Conservation (phyloP, 495 filamentous ascomycete genomes). For the Amniculicola lignicola region DNA sequence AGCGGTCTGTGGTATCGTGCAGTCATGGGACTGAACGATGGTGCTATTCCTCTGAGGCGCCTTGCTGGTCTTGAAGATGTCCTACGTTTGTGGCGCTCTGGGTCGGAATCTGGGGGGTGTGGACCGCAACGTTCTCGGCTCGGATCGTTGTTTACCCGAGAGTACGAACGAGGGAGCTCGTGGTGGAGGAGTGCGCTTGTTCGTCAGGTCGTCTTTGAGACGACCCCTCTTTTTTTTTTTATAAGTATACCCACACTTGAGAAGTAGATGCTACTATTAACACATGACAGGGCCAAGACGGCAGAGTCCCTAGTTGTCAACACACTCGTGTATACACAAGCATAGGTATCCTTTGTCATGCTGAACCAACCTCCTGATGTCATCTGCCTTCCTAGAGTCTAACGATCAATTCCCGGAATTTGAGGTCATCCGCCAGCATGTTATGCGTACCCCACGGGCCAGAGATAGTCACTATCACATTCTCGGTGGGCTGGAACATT, state of each 20-base stretch:
- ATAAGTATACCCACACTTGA: slow-evolving; percentile 32
- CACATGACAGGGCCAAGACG: neutral
- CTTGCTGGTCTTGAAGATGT: slow-evolving; percentile 9
- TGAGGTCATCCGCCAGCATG: no score
- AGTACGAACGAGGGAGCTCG: slow-evolving; percentile 11
- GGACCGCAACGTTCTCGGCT: neutral
- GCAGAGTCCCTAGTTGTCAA: neutral
- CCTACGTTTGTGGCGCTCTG: slow-evolving; percentile 7
- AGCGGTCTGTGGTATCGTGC: slow-evolving; percentile 10
- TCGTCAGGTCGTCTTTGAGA: slow-evolving; percentile 21
- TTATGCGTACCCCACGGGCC: no score
- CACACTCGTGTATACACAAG: neutral
- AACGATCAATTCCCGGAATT: no score
- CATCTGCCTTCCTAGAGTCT: no score
- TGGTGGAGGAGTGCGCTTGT: slow-evolving; percentile 9
- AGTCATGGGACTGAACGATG: slow-evolving; percentile 20
- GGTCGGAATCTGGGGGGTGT: slow-evolving; percentile 7
- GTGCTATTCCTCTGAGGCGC: slow-evolving; percentile 3
- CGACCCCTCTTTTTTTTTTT: slow-evolving; percentile 33
- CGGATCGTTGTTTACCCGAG: slow-evolving; percentile 1
- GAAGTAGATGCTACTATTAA: slow-evolving; percentile 24
- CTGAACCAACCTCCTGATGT: no score
- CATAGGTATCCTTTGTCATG: no score
- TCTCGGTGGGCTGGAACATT: no score
- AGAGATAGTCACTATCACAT: no score